These are phyloP conservation scores for Sporothrix phasma DNA, from an alignment of 2,329 filamentous ascomycete genomes.

Conservation along the genomic window DNA sequence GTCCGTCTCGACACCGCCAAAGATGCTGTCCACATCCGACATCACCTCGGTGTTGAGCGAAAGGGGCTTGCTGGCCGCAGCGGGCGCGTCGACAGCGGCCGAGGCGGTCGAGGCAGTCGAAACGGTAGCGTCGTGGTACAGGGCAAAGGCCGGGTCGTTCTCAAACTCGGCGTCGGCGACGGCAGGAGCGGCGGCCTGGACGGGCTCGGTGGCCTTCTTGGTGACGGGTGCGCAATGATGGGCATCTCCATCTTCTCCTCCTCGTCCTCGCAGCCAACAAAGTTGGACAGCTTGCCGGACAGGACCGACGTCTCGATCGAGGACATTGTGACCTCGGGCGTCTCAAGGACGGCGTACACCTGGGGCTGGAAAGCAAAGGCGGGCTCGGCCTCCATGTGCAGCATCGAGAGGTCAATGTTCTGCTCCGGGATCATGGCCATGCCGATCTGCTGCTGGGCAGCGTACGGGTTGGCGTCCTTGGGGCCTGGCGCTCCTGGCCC, in stretches of 20 bases:
- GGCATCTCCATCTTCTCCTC: conserved; percentile 49
- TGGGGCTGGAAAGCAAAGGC: conserved; percentile 55
- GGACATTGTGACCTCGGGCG: conserved; percentile 23
- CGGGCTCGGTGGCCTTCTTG: conserved; percentile 25
- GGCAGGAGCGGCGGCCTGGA: conserved; percentile 21
- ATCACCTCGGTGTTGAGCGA: conserved; percentile 36
- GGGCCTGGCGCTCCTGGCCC: conserved; percentile 36
- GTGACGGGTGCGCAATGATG: conserved; percentile 38
- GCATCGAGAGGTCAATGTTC: conserved; percentile 61
- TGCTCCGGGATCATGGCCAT: conserved; percentile 80
- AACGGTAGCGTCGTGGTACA: conserved; percentile 41
- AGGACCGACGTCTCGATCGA: conserved; percentile 50
- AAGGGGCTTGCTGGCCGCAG: conserved; percentile 23
- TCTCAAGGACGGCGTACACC: conserved; percentile 53
- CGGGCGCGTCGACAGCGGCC: conserved; percentile 22
- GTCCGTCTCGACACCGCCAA: conserved; percentile 48
- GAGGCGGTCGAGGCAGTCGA: conserved; percentile 21
- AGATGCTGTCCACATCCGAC: conserved; percentile 31
- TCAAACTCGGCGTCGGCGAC: conserved; percentile 51
- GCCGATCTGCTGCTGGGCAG: conserved; percentile 55
- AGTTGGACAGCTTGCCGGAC: conserved; percentile 59
- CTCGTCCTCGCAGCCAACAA: conserved; percentile 37
- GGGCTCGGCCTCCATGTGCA: conserved; percentile 47
- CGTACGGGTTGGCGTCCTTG: conserved; percentile 58
- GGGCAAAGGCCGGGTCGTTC: conserved; percentile 50